Conservation (phyloP, 2,329 filamentous ascomycete species). For the Curvularia lunata region DNA sequence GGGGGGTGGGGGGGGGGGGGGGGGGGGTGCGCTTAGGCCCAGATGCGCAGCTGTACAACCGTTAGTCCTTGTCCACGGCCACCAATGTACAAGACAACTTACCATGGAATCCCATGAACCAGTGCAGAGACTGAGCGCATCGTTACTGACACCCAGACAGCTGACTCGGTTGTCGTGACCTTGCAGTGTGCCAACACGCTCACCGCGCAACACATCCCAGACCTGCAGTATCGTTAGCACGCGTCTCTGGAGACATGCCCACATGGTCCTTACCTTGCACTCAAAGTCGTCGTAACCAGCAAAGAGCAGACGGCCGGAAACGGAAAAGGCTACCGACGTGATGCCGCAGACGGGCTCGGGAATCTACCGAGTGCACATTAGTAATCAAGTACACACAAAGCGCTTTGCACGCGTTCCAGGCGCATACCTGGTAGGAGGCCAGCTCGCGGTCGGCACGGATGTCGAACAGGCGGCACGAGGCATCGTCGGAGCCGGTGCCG, state of each 20-base stretch:
- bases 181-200: constrained; percentile 95
- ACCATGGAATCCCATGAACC: constrained; percentile 99
- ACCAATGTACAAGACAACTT: constrained; percentile 55
- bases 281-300: constrained; percentile 99
- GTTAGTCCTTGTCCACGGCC: constrained; percentile 27
- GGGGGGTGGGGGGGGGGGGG: no score
- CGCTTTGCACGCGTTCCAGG: neutral
- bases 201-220: constrained; percentile 95
- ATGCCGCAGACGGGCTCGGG: constrained; percentile 98
- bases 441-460: constrained; percentile 90
- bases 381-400: constrained; percentile 22
- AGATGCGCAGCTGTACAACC: constrained; percentile 57
- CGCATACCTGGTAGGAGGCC: constrained; percentile 63
- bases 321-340: constrained; percentile 96
- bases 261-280: constrained; percentile 80
- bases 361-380: constrained; percentile 65
- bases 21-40: constrained; percentile 52
- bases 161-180: constrained; percentile 99
- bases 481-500: constrained; percentile 96
- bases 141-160: constrained; percentile 97
- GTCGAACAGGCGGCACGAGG: constrained; percentile 95
- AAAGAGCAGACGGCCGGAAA: constrained; percentile 92
- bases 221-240: constrained; percentile 65
- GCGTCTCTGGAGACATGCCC: neutral
- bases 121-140: constrained; percentile 98